phyloP scores from a whole-genome alignment of 768 basidiomycete genomes.

The Strobilomyces confusus region DNA sequence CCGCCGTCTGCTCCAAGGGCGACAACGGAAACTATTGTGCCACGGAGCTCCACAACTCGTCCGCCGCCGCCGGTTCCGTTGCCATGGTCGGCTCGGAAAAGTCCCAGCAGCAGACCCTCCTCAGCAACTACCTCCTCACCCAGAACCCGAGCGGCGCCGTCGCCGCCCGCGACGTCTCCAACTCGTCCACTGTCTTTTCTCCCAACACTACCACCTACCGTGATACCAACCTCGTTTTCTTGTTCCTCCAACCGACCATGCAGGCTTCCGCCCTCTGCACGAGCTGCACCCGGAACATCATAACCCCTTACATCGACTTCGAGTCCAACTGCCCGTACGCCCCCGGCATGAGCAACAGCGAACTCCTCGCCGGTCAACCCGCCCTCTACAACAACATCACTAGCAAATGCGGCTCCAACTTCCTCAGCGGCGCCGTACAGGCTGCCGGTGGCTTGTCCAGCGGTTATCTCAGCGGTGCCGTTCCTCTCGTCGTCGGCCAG shows the following conservation, averaged over 20 bases:
- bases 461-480: conserved; percentile 32
- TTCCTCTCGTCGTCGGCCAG: conserved; percentile 22
- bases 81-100: conserved; percentile 6
- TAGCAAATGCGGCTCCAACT: conserved; percentile 63
- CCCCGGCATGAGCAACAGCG: conserved; percentile 62
- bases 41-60: conserved; percentile 37
- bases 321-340: conserved; percentile 72
- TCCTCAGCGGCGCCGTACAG: conserved; percentile 63
- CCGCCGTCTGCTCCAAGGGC: conserved; percentile 75
- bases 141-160: conserved; percentile 18
- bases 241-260: conserved; percentile 61
- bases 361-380: conserved; percentile 62
- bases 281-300: conserved; percentile 72
- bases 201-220: conserved; percentile 57
- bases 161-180: conserved; percentile 26
- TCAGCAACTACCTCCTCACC: conserved; percentile 26
- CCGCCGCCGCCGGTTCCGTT: conserved; percentile 17
- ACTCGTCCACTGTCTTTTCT: conserved; percentile 26
- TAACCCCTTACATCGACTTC: conserved; percentile 74
- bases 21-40: conserved; percentile 69
- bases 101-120: conserved; percentile 9
- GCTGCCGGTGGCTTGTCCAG: conserved; percentile 60
- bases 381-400: conserved; percentile 61
- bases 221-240: conserved; percentile 69
- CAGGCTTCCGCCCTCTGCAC: conserved; percentile 62